Evolutionary conservation across 2,329 filamentous ascomycete species (phyloP), one percentile per base, ranked within the genome.

Genomic region (Lachnellula suecica): DNA sequence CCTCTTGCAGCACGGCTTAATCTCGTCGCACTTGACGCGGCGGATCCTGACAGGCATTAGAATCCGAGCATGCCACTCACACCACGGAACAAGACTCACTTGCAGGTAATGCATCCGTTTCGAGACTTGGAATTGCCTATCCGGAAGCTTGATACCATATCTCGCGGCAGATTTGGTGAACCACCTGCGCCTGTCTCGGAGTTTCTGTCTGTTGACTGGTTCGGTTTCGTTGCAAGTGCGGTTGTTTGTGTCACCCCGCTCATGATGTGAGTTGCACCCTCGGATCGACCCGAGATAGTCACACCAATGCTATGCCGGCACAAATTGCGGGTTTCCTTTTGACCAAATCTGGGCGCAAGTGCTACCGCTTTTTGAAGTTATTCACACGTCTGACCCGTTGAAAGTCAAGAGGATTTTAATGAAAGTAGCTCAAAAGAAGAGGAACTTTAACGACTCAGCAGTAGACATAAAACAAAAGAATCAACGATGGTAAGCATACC

Each of bases 1-100:
- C 27, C 45, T 48, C 8, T 41, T 40, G 37, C 58, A 60, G 15
- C 23, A 23, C 15, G 58, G 58, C 42, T 59, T 60, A n/a, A 25
- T 35, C 50, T 60, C 58, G 41, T 59, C 58, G 49, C 58, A 60
- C 42, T 59, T 59, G 19, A 60, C 49, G 29, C 54, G 46, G 15
- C 58, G 46, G 15, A 57, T 55, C 45, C 56, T 60, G 27, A 20
- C 10, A 51, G 10, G 38, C 22, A 29, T 47, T 45, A 44, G 40
- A 43, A 27, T 24, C 17, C 20, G 7, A 29, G 17, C 4, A 11
- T 27, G 20, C 13, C 34, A 34, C 9, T 38, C 13, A 24, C 9
- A 38, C 9, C 1, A 6, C 19, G 17, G 4, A 3, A 10, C 1
- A 24, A n/a, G 8, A 45, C 49, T 52, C 20, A 55, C 53, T 54